A percentile compares a stretch with the other conserved stretches of the same genome.
Evolutionary conservation across 2,329 filamentous ascomycete species (phyloP).

Genomic region (Fusarium zealandicum): DNA sequence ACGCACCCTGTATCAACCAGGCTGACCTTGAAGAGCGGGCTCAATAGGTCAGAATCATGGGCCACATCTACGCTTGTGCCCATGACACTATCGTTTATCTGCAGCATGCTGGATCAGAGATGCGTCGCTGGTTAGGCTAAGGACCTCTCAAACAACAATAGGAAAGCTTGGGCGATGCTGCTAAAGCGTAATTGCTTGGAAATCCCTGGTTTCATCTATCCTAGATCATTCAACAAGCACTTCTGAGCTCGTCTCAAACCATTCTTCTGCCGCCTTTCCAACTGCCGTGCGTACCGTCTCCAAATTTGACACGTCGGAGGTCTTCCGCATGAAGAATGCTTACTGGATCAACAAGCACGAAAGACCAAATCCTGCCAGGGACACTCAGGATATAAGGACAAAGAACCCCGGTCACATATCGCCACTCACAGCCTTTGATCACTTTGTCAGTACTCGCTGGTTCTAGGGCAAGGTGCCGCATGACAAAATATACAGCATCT

Average conservation of each 20-base stretch:
- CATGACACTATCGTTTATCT: neutral
- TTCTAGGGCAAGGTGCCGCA: neutral
- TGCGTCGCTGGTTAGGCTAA: neutral
- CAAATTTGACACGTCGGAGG: neutral
- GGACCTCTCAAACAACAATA: neutral
- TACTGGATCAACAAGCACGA: neutral
- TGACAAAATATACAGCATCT: neutral
- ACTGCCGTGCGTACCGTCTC: neutral
- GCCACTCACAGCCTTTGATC: neutral
- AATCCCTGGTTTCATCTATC: neutral
- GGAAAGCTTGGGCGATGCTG: neutral
- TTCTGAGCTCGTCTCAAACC: neutral
- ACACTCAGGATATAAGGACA: neutral
- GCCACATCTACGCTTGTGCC: neutral
- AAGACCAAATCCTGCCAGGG: neutral
- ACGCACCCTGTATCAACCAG: neutral
- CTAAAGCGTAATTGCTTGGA: neutral
- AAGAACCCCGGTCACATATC: neutral
- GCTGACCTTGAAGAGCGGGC: neutral
- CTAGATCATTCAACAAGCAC: neutral
- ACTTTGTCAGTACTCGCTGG: neutral
- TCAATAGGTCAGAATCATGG: neutral
- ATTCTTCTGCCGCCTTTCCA: neutral
- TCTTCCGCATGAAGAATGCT: neutral
- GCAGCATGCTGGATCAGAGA: neutral